Evolutionary conservation across 2,329 filamentous ascomycete genomes (phyloP).

Genomic region (Penicillium sp.): DNA sequence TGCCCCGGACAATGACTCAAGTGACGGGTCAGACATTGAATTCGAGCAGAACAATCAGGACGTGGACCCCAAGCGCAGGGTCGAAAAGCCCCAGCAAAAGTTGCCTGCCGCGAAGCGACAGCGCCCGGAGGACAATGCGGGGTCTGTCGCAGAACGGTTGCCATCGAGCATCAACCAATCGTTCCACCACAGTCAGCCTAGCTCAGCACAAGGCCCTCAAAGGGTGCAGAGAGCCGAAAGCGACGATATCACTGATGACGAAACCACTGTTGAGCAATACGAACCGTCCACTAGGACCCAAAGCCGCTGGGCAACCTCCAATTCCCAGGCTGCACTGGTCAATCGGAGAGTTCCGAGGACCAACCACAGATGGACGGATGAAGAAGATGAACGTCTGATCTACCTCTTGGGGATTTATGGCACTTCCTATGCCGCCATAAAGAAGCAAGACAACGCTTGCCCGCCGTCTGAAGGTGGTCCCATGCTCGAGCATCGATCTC

Average conservation of each 20-base stretch:
- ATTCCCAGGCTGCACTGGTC: not conserved
- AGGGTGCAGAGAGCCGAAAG: not conserved
- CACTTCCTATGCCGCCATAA: conserved; percentile 49
- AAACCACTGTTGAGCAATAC: not conserved
- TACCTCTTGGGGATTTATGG: conserved; percentile 49
- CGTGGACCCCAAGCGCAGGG: conserved; percentile 32
- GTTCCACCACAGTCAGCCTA: not conserved
- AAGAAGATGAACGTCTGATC: conserved; percentile 47
- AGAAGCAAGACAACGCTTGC: conserved; percentile 28
- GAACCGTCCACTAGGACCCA: not conserved
- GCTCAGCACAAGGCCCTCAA: not conserved
- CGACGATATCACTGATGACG: not conserved
- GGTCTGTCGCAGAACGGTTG: conserved; percentile 3
- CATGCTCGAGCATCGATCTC: conserved; percentile 40
- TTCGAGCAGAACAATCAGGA: conserved; percentile 44
- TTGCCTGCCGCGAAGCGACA: conserved; percentile 8
- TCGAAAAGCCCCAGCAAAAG: conserved; percentile 25
- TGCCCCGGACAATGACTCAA: conserved; percentile 38
- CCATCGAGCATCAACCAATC: not conserved
- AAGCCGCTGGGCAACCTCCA: not conserved
- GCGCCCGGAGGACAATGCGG: not conserved
- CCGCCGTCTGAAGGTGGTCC: conserved; percentile 30
- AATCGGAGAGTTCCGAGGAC: not conserved
- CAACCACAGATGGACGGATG: conserved; percentile 33
- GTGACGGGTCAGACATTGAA: conserved; percentile 18